Conservation (phyloP, 1,284 basidiomycete genomes). For the Moesziomyces sp. region DNA sequence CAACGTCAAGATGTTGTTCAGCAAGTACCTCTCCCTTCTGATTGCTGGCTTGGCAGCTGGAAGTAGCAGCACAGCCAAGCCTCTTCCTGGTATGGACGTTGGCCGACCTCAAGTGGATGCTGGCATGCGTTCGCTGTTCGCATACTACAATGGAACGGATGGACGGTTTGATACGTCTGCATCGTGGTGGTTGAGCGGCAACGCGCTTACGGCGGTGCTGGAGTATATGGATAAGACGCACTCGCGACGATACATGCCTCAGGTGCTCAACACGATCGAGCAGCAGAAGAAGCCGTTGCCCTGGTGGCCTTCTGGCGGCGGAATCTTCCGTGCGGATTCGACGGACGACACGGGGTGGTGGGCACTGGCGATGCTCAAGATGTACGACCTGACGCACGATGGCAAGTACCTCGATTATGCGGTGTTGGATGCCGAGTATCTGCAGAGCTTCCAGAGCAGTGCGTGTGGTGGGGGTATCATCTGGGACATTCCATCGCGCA, state of each 20-base stretch:
- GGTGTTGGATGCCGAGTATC: conserved; percentile 11
- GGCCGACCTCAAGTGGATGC: conserved; percentile 8
- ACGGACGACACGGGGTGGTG: conserved; percentile 28
- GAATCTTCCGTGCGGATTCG: conserved; percentile 19
- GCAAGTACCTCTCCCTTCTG: conserved; percentile 4
- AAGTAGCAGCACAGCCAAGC: conserved; percentile 6
- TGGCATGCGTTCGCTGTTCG: conserved; percentile 10
- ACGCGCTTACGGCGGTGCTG: conserved; percentile 11
- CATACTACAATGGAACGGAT: conserved; percentile 21
- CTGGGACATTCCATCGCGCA: conserved; percentile 14
- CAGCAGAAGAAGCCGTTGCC: conserved; percentile 21
- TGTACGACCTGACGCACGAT: conserved; percentile 18
- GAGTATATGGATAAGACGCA: conserved; percentile 14
- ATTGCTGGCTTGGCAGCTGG: conserved; percentile 3
- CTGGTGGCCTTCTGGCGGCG: conserved; percentile 20
- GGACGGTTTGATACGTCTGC: conserved; percentile 18
- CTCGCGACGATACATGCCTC: conserved; percentile 6
- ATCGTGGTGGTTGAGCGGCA: conserved; percentile 22
- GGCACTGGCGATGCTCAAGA: conserved; percentile 18
- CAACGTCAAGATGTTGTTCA: conserved; percentile 9
- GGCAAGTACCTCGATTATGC: conserved; percentile 18
- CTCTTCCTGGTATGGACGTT: conserved; percentile 4
- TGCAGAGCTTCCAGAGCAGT: conserved; percentile 17
- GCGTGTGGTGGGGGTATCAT: conserved; percentile 16
- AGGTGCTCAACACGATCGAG: conserved; percentile 17